A percentile compares a stretch with the other conserved stretches of the same genome.
phyloP scores from a whole-genome alignment of 176 grass and related monocot genomes.

The Triticum timopheevii region DNA sequence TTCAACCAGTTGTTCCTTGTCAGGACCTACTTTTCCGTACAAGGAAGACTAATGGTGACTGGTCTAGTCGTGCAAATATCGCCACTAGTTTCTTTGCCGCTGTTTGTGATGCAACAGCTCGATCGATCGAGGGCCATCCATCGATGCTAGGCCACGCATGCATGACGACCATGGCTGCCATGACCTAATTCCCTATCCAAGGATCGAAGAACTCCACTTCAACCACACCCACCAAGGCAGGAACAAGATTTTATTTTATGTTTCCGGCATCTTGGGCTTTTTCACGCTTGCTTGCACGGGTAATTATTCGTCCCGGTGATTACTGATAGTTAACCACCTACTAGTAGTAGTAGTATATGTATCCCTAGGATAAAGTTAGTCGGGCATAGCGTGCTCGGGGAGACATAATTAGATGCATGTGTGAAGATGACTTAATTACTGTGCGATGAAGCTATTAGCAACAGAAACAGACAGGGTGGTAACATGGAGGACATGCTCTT shows the following conservation, averaged over 20 bases:
- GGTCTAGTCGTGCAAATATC: neutral
- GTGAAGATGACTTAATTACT: neutral
- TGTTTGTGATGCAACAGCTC: neutral
- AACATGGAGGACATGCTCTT: too few relatives aligned
- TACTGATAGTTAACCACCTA: neutral
- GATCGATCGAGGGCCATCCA: neutral
- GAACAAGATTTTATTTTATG: neutral
- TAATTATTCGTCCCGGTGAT: slow-evolving; percentile 25
- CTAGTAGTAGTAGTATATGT: neutral
- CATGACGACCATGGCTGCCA: neutral
- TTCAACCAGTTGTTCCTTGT: neutral
- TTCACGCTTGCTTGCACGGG: slow-evolving; percentile 22
- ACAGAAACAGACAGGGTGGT: too few relatives aligned
- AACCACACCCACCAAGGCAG: neutral
- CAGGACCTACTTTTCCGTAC: slow-evolving; percentile 18
- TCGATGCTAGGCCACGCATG: neutral
- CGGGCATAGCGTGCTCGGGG: neutral
- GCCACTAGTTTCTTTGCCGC: neutral
- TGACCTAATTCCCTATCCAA: neutral
- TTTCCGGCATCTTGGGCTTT: slow-evolving; percentile 1
- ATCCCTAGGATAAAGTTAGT: neutral
- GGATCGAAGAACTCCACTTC: slow-evolving; percentile 12
- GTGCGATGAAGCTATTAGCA: too few relatives aligned
- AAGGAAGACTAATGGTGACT: neutral
- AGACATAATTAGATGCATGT: neutral